phyloP scores from a whole-genome alignment of 2,329 filamentous ascomycete genomes.

The Zymoseptoria pseudotritici region DNA sequence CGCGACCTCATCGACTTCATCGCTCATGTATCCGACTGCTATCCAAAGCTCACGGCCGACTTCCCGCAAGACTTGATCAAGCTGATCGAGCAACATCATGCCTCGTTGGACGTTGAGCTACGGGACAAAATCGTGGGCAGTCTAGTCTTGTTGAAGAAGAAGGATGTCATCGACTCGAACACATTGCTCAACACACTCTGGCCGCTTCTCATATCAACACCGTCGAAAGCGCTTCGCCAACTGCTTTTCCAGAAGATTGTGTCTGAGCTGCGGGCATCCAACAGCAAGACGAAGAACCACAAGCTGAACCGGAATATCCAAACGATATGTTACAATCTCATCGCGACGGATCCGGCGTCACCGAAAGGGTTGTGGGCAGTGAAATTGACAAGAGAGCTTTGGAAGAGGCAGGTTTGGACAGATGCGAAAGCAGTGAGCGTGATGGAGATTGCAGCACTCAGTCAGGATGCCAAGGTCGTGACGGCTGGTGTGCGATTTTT shows the following conservation, averaged over 20 bases:
- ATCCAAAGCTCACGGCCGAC: conserved; percentile 66
- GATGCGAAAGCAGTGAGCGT: conserved; percentile 93
- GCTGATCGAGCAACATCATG: conserved; percentile 75
- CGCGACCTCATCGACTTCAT: conserved; percentile 90
- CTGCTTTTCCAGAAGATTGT: conserved; percentile 87
- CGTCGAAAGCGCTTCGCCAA: conserved; percentile 78
- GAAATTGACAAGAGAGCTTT: conserved; percentile 88
- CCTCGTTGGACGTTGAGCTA: conserved; percentile 71
- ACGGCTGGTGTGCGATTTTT: conserved; percentile 87
- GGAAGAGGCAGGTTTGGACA: conserved; percentile 94
- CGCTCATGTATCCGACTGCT: conserved; percentile 88
- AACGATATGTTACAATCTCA: conserved; percentile 83
- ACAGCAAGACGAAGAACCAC: conserved; percentile 83
- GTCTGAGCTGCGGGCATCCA: conserved; percentile 80
- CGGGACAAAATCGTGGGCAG: conserved; percentile 92
- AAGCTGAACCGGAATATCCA: conserved; percentile 88
- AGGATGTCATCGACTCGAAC: conserved; percentile 83
- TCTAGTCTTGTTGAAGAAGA: conserved; percentile 77
- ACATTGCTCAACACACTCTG: conserved; percentile 85
- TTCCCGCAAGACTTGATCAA: conserved; percentile 77
- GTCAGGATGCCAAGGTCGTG: conserved; percentile 89
- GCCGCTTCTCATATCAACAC: conserved; percentile 83
- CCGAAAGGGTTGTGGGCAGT: conserved; percentile 91
- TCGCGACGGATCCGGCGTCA: conserved; percentile 77
- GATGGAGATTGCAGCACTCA: conserved; percentile 87